Evolutionary conservation across 78 protist genomes (phyloP).

Genomic region (Emiliania huxleyi): DNA sequence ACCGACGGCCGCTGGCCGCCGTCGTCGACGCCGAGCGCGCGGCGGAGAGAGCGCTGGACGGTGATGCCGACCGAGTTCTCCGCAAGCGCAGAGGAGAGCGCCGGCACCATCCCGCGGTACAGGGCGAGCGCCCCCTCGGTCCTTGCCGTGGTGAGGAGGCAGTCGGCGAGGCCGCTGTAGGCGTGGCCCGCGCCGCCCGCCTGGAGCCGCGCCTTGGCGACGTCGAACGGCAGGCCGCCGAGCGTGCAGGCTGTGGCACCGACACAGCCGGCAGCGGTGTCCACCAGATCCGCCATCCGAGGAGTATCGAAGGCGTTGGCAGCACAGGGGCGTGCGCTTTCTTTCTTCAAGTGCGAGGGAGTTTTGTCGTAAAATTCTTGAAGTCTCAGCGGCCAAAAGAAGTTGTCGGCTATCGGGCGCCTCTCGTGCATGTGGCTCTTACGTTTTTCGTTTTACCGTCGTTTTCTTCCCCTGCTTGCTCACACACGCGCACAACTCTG

Average conservation of each 20-base stretch:
- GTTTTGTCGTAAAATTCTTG: no score
- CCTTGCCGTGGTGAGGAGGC: neutral
- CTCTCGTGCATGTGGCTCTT: no score
- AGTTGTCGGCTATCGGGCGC: no score
- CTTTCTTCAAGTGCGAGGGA: no score
- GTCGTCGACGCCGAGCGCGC: neutral
- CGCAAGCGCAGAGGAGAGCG: neutral
- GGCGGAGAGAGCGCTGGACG: neutral
- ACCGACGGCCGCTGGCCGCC: neutral
- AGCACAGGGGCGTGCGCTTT: no score
- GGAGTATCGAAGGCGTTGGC: no score
- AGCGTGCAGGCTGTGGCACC: neutral
- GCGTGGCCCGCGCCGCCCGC: no score
- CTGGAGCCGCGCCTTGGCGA: neutral
- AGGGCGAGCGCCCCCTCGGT: neutral
- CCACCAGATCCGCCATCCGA: neutral
- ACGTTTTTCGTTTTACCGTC: no score
- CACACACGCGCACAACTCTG: no score
- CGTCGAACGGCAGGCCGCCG: neutral
- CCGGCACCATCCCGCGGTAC: neutral
- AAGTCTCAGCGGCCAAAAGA: no score
- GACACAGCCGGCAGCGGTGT: neutral
- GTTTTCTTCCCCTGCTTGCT: no score
- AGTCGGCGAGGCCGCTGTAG: neutral
- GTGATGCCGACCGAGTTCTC: neutral